These are phyloP conservation scores for Echinosophora koreensis DNA, from an alignment of 306 rosid species.

Conservation along the genomic window DNA sequence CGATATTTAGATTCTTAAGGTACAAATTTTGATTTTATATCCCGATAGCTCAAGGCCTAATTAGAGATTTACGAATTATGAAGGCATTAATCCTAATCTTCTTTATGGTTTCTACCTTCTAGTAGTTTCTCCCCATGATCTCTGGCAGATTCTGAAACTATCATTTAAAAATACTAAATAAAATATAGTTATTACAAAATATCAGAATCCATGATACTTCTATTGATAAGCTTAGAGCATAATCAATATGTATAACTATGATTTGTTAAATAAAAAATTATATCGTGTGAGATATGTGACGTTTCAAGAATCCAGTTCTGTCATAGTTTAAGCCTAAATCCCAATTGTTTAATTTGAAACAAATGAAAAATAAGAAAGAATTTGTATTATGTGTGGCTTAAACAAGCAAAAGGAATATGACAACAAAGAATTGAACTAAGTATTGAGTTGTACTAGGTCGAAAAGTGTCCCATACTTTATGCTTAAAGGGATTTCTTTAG, in stretches of 20 bases:
- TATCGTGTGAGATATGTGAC: constrained; percentile 46
- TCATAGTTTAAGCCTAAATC: constrained; percentile 31
- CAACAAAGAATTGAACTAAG: constrained; percentile 50
- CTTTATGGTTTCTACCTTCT: neutral
- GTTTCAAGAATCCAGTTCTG: constrained; percentile 57
- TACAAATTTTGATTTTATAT: neutral
- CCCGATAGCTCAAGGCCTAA: neutral
- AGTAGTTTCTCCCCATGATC: neutral
- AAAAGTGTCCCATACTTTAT: constrained; percentile 50
- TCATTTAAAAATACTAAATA: constrained; percentile 10
- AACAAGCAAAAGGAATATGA: constrained; percentile 43
- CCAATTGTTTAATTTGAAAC: constrained; percentile 38
- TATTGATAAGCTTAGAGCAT: constrained; percentile 39
- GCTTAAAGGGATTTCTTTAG: constrained; percentile 41
- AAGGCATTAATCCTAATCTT: neutral
- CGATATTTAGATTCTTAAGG: neutral
- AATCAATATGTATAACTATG: constrained; percentile 23
- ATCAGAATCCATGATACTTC: constrained; percentile 31
- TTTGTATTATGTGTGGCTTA: constrained; percentile 40
- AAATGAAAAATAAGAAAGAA: constrained; percentile 28
- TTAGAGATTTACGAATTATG: neutral
- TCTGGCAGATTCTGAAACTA: constrained; percentile 1
- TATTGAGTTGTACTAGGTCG: constrained; percentile 38
- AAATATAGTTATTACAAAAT: constrained; percentile 1
- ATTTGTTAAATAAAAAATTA: constrained; percentile 36